phyloP scores from a whole-genome alignment of 169 alveolate genomes.

The Plasmodium falciparum region DNA sequence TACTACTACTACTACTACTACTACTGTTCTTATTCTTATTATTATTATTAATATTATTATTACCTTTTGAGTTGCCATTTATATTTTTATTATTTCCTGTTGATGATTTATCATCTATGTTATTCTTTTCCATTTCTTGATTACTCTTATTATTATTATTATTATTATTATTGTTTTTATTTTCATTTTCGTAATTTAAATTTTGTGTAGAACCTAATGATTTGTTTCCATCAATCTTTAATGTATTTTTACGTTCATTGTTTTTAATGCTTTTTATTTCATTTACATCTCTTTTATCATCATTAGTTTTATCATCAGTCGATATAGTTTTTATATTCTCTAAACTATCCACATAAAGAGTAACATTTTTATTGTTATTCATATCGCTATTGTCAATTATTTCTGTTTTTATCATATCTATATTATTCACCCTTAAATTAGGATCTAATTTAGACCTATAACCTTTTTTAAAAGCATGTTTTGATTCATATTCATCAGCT shows the following conservation, averaged over 20 bases:
- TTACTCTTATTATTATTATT: neutral
- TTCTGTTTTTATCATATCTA: neutral
- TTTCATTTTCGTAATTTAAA: neutral
- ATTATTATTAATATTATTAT: neutral
- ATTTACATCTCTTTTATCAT: too few species aligned
- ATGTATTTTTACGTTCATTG: neutral
- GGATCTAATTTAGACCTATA: neutral
- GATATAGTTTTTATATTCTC: too few species aligned
- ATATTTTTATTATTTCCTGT: neutral
- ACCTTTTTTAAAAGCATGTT: constrained; percentile 22
- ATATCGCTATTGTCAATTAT: neutral
- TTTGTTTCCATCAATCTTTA: too few species aligned
- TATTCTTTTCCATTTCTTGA: neutral
- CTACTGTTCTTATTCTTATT: neutral
- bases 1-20: neutral
- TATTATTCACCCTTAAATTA: neutral
- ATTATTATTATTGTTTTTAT: neutral
- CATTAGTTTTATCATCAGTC: too few species aligned
- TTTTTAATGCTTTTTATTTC: neutral
- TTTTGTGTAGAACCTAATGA: neutral
- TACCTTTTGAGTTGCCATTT: neutral
- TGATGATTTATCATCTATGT: neutral
- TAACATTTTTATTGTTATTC: neutral
- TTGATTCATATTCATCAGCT: constrained; percentile 69
- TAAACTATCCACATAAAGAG: neutral